Conservation (phyloP, 176 grass and related monocot genomes). For the Aegilops speltoides region DNA sequence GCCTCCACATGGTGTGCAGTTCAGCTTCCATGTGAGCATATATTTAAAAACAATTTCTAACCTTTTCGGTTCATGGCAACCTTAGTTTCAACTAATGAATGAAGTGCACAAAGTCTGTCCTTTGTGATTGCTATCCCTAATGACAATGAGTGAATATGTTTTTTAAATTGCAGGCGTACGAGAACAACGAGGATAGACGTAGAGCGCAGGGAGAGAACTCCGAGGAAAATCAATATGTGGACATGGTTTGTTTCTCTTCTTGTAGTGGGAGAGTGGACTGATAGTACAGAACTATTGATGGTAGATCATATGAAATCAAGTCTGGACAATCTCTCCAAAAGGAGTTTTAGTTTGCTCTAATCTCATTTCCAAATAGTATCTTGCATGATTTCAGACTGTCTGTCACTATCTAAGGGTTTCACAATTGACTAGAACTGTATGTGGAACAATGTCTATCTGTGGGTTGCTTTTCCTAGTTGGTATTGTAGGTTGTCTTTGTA, state of each 20-base stretch:
- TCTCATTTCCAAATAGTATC: background rate
- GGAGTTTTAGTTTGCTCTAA: background rate
- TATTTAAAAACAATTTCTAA: conserved; percentile 12
- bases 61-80: conserved; percentile 8
- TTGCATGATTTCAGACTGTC: background rate
- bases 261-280: background rate
- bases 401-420: conserved; percentile 11
- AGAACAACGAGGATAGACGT: conserved; percentile 79
- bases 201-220: conserved; percentile 59
- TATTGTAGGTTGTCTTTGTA: background rate
- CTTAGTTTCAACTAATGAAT: conserved; percentile 2
- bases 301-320: background rate
- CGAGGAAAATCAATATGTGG: conserved; percentile 62
- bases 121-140: conserved; percentile 9
- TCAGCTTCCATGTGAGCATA: background rate
- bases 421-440: background rate
- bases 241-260: conserved; percentile 64
- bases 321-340: background rate
- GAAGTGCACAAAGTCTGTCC: conserved; percentile 4
- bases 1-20: background rate
- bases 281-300: background rate
- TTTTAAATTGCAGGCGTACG: conserved; percentile 58
- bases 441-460: background rate
- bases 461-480: background rate
- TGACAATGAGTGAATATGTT: conserved; percentile 7